Evolutionary conservation across 352 stramenopile species (phyloP), one percentile per base, ranked within the genome.

Genomic region (Globisporangium camurandrum): DNA sequence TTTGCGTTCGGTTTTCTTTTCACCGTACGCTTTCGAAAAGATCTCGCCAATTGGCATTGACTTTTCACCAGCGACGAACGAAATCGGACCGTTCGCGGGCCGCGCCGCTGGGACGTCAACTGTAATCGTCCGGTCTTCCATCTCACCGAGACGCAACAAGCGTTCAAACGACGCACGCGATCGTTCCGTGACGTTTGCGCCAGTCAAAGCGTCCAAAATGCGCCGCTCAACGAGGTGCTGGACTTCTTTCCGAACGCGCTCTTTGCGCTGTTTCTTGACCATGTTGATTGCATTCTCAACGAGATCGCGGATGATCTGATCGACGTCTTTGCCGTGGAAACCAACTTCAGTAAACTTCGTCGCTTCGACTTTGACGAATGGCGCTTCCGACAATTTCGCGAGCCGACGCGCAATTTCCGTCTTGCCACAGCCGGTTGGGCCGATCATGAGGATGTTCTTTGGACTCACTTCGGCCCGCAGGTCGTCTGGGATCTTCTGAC

Each of bases 401-500:
- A 99, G 88, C 10, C 96, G 86, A 30, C 96, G 73, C 9, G 96
- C 96, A 44, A 99, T 98, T 81, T 99, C 97, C 9, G 96, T 99
- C 72, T 98, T 98, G 44, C 97, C 96, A 52, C 93, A 98, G 31
- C 97, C 97, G 5, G 97, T 99, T 4, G 97, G 96, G 5, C 97
- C 97, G 54, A 99, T 98, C 95, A 99, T 98, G 30, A 99, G 65
- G 28, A 99, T 98, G 71, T 99, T 99, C 66, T 98, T 98, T n/a
- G 97, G 97, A 12, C 96, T 98, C 48, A 98, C 83, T 51, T 97
- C 87, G 3, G 76, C 61, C 8, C 80, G 84, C 49, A 96, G 62
- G 14, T 98, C 90, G 27, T 97, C 86, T 20, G 85, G 71, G 34
- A 99, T 86, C 61, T 98, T 97, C 52, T 94, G 84, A 12, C 97